Evolutionary conservation across 441 rosid species (phyloP), one percentile per base, ranked within the genome.

Genomic region (Rhodomyrtus psidioides): DNA sequence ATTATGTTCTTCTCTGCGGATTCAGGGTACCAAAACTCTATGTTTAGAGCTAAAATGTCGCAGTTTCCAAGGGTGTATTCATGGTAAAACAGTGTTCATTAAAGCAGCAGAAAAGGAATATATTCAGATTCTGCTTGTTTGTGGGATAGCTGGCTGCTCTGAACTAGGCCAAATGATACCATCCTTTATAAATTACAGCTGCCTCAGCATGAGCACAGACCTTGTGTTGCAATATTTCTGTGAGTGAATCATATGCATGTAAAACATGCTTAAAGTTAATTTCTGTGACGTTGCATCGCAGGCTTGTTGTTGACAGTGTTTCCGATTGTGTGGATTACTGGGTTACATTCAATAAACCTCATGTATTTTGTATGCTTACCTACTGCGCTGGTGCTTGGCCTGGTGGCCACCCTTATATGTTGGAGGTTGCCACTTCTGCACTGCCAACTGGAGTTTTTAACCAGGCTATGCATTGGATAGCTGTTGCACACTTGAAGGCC

Each of bases 301-400:
- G 99, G 98, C 92, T 97, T 89, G 94, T 96, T 83, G 98, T 97
- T 76, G 97, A 95, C 86, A 91, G 88, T 83, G 93, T 97, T 85
- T 93, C 92, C 9, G 98, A 94, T 84, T 86, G 94, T 88, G 96
- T 97, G 85, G 99, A 96, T 88, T 94, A 94, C 84, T 96, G 99
- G 98, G 89, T 97, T 57, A 95, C 96, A 84, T 97, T 97, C 87
- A 97, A 97, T 55, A 98, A 97, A 91, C 98, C 98, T 62, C 98
- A 96, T 89, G 92, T 97, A 88, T 97, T 97, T 84, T 86, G 92
- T 88, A 93, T 97, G 98, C 97, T 97, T 88, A 97, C 99, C 58
- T 96, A 97, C 90, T 94, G 94, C 83, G 94, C 95, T 54, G 99
- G 99, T 90, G 92, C 98, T 91, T 97, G 99, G 99, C 98, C 99